Base-by-base conservation (phyloP, 495 filamentous ascomycete genomes). In the Aspergillus sclerotiicarbonarius region DNA sequence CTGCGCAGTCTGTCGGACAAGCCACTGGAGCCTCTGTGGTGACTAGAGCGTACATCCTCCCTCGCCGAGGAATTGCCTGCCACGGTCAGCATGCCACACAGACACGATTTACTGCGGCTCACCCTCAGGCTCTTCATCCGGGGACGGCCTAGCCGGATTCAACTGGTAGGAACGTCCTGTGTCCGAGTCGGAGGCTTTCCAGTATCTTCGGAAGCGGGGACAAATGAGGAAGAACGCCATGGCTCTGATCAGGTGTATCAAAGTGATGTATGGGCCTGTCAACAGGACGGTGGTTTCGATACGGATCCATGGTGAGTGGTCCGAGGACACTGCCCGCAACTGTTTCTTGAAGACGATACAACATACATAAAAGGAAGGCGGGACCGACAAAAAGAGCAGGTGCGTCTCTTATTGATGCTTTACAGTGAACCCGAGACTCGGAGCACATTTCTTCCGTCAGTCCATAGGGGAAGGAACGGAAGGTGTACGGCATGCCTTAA, bases 1-100 rank as follows among this genome's bases (percentile, higher is more conserved):
- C 62, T 70, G 13, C 74, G 75, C 21, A 76, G 53, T 56, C 51
- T 71, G 46, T 60, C 63, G 7, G 74, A 71, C 29, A 77, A 48
- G 25, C 63, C 65, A 16, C 44, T 44, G 1, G 62, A 31, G 16
- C 41, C 16, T 16, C 56, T 53, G 18, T 44, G 60, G 35, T 37
- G 54, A 18, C 57, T 39, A 39, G 8, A 48, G 44, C 16, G 51
- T 10, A 43, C 52, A 45, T 57, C 30, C 1, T 62, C 61, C 12
- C 44, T 47, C 0, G 61, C 48, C 4, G 59, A 51, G 13, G 56
- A 59, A 55, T 31, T 37, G 25, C 44, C 59, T 68, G 39, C 35
- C 10, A 39, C 13, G 19, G 33, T 62, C 44, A 61, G 53, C 43
- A 25, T 15, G 39, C 6, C 45, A 25, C 5, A 20, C 1, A 48